Percentiles rank a stretch among this genome's conserved stretches.
Evolutionary conservation across 768 basidiomycete species (phyloP).

Genomic region (Austroboletus eburneus): DNA sequence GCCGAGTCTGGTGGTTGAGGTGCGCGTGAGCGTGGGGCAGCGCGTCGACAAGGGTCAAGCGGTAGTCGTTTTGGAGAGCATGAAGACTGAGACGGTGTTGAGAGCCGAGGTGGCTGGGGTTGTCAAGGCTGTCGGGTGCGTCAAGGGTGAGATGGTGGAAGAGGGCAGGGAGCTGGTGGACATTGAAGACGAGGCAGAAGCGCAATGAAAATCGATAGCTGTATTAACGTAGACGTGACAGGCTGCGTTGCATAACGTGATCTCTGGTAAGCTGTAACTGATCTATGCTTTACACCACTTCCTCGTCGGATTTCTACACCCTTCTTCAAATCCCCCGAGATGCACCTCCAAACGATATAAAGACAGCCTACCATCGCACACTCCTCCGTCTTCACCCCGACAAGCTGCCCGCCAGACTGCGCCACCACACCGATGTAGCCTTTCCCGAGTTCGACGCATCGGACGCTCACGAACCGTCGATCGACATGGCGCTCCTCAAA

Average conservation of each 20-base stretch:
- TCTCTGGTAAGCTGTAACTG: too few species aligned
- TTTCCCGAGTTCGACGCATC: too few species aligned
- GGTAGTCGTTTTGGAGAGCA: conserved; percentile 85
- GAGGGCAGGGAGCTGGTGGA: conserved; percentile 78
- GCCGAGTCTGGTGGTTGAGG: conserved; percentile 92
- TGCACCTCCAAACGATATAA: conserved; percentile 55
- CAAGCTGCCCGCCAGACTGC: conserved; percentile 32
- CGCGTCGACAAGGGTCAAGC: conserved; percentile 76
- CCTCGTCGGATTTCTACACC: conserved; percentile 49
- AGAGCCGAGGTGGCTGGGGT: conserved; percentile 65
- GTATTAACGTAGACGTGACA: too few species aligned
- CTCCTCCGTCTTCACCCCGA: conserved; percentile 67
- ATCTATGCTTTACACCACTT: neutral
- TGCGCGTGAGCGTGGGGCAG: conserved; percentile 74
- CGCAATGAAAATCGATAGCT: neutral
- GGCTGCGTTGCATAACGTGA: too few species aligned
- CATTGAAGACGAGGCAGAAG: conserved; percentile 44
- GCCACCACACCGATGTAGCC: conserved; percentile 14
- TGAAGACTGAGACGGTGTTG: conserved; percentile 95
- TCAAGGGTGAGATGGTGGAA: conserved; percentile 88
- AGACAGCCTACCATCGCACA: conserved; percentile 63
- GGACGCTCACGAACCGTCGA: neutral
- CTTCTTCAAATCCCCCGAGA: conserved; percentile 50
- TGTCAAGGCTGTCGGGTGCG: conserved; percentile 69
- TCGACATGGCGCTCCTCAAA: conserved; percentile 56